Base-by-base conservation (phyloP, 2,329 filamentous ascomycete species). In the Neofusicoccum sp. region DNA sequence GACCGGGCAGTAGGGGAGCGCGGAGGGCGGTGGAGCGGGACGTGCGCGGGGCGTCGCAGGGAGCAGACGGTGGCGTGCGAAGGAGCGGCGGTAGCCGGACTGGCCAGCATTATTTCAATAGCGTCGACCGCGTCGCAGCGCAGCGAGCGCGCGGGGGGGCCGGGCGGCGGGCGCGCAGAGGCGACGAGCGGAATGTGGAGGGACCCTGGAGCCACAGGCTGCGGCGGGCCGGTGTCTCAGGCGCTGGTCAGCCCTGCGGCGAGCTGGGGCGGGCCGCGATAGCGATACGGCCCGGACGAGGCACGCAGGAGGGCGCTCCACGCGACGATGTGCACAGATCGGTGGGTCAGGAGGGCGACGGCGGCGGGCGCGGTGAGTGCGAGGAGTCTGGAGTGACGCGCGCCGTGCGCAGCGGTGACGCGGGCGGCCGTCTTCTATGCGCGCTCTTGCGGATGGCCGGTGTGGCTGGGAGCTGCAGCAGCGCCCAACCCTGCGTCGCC, bases 11-110 rank as follows among this genome's bases (percentile, higher is more conserved):
- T 48, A 54, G 49, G 56, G 56, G 44, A 59, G 24, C 43, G 56
- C 49, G 44, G 44, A 49, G 56, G n/a, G 56, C 30, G 45, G 44
- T 40, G 20, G 34, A 33, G 43, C 26, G 43, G 43, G 56, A 28
- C 56, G 56, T 49, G 56, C 43, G n/a, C 33, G 38, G 14, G 33
- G 40, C 24, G 34, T 58, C 69, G 68, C 61, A 69, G 65, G 45
- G 71, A 70, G 61, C 65, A 65, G 60, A 69, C 67, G 45, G 68
- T 70, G 57, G 69, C 70, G 65, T 70, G 65, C 51, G 71, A 71
- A 44, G 68, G 64, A 26, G 58, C 58, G 58, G 58, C 45, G 11
- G 56, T 26, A 11, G 41, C 43, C 49, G 49, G 49, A 6, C 24
- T 30, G 36, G 24, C 34, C 24, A 54, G 24, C 49, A 54, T 54